Evolutionary conservation across 352 stramenopile species (phyloP).

Genomic region (Globisporangium emineosum): DNA sequence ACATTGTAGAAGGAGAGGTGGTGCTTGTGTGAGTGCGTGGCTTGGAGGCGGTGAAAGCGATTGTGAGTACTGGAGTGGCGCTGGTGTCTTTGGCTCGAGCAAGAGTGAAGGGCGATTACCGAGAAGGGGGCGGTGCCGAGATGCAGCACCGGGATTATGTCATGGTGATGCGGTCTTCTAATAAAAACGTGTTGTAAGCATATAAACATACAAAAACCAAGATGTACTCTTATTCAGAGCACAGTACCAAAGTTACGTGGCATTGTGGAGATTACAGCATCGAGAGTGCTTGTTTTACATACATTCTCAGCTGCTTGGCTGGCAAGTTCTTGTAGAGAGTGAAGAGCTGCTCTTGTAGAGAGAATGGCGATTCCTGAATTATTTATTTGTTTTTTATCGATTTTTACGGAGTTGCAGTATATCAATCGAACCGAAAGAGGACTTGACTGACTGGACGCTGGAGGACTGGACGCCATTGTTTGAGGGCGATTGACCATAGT

Average conservation of each 20-base stretch:
- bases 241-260: not conserved
- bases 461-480: too few species aligned
- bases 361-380: too few species aligned
- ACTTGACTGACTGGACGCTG: too few species aligned
- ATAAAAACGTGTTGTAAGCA: not conserved
- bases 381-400: too few species aligned
- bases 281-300: not conserved
- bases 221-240: not conserved
- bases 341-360: not conserved
- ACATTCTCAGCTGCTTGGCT: not conserved
- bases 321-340: conserved; percentile 7
- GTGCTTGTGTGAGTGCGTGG: not conserved
- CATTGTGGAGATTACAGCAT: not conserved
- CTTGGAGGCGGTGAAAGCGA: not conserved
- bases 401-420: too few species aligned
- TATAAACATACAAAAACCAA: not conserved
- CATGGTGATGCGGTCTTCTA: not conserved
- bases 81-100: not conserved
- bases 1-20: not conserved
- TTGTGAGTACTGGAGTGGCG: too few species aligned
- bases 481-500: too few species aligned
- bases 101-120: not conserved
- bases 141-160: conserved; percentile 1
- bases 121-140: not conserved
- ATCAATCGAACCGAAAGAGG: too few species aligned